phyloP scores from a whole-genome alignment of 352 stramenopile species.

The Hyaloperonospora arabidopsidis region DNA sequence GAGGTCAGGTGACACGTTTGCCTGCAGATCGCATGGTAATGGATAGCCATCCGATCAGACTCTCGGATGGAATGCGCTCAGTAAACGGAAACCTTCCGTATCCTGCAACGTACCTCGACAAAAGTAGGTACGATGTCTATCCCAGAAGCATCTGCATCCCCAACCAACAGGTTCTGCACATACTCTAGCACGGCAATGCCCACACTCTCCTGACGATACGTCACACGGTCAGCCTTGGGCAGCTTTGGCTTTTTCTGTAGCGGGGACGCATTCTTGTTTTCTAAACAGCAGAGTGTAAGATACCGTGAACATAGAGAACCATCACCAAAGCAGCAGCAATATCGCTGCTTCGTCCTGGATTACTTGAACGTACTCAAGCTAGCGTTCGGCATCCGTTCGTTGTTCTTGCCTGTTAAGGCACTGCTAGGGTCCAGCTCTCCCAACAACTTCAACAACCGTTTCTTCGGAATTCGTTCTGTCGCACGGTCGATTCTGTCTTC shows the following conservation, averaged over 20 bases:
- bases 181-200: conserved; percentile 58
- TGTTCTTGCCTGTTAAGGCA: conserved; percentile 32
- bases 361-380: conserved; percentile 34
- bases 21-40: conserved; percentile 25
- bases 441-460: conserved; percentile 62
- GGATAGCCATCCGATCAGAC: conserved; percentile 1
- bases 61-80: neutral
- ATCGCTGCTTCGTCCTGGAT: neutral
- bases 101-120: conserved; percentile 39
- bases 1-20: conserved; percentile 61
- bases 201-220: conserved; percentile 66
- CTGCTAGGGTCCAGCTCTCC: conserved; percentile 46
- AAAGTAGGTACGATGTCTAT: conserved; percentile 60
- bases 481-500: conserved; percentile 53
- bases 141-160: conserved; percentile 52
- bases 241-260: conserved; percentile 69
- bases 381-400: conserved; percentile 37
- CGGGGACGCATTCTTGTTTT: conserved; percentile 58
- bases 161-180: conserved; percentile 59
- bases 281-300: conserved; percentile 19
- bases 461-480: conserved; percentile 61
- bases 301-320: conserved; percentile 1
- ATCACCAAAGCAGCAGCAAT: neutral
- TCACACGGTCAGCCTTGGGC: conserved; percentile 50
- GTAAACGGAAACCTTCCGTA: neutral